Percentiles rank a stretch among this genome's conserved stretches.
These are phyloP conservation scores for Dothistroma septosporum DNA, from an alignment of 2,329 filamentous ascomycete species.

Conservation along the genomic window DNA sequence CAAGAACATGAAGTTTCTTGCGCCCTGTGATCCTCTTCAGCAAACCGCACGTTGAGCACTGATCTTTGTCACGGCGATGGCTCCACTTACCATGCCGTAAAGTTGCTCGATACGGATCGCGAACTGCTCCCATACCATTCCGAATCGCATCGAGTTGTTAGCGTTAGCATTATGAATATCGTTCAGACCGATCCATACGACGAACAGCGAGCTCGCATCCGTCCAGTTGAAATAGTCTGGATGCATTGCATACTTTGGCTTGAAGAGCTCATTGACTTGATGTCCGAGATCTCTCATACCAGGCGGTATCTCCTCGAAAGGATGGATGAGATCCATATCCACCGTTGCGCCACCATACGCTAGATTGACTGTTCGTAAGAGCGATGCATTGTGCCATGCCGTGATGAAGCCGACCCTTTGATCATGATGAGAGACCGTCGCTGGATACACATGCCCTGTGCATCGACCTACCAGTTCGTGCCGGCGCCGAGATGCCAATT, in stretches of 20 bases:
- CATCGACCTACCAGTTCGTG: not conserved
- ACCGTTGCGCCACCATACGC: conserved; percentile 47
- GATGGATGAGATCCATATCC: conserved; percentile 47
- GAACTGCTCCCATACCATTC: conserved; percentile 39
- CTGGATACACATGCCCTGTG: not conserved
- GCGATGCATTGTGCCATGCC: conserved; percentile 42
- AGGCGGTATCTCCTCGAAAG: conserved; percentile 38
- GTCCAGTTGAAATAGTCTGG: conserved; percentile 32
- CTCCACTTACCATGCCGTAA: conserved; percentile 34
- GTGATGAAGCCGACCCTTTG: conserved; percentile 52
- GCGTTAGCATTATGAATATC: conserved; percentile 43
- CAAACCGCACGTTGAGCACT: not conserved
- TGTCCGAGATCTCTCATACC: conserved; percentile 51
- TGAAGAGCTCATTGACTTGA: conserved; percentile 46
- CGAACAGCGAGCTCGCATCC: conserved; percentile 43
- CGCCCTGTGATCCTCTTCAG: conserved; percentile 32
- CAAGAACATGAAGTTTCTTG: conserved; percentile 49
- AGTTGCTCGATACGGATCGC: conserved; percentile 32
- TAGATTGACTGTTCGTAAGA: conserved; percentile 50
- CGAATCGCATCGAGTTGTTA: conserved; percentile 34
- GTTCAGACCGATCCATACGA: conserved; percentile 50
- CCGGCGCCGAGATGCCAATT: conserved; percentile 2
- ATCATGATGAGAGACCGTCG: not conserved
- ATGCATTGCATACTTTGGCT: conserved; percentile 36
- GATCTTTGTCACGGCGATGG: not conserved